phyloP scores from a whole-genome alignment of 2,329 filamentous ascomycete species.

The Ophiocordyceps camponoti-saundersi region DNA sequence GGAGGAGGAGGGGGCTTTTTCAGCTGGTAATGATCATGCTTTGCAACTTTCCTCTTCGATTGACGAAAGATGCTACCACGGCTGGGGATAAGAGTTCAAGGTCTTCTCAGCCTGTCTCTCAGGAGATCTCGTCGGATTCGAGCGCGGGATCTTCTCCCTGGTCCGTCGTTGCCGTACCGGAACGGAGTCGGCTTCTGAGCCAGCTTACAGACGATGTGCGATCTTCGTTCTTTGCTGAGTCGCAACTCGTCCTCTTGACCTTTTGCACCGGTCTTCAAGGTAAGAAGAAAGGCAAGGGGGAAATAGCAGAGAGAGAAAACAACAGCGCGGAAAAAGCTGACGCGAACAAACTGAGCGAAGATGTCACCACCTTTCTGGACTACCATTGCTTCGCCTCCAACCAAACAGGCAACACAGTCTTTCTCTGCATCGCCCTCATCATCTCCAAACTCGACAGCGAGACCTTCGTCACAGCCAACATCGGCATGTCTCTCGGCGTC shows the following conservation, averaged over 20 bases:
- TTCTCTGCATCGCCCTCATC: constrained; percentile 34
- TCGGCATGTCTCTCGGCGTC: constrained; percentile 34
- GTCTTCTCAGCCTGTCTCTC: neutral
- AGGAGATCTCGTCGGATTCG: neutral
- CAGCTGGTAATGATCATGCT: neutral
- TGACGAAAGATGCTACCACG: neutral
- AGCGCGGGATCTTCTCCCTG: neutral
- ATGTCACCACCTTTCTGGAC: constrained; percentile 42
- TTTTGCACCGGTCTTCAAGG: constrained; percentile 35
- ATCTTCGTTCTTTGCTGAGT: constrained; percentile 22
- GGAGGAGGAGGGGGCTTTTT: neutral
- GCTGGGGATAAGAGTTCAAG: neutral
- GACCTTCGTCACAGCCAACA: constrained; percentile 34
- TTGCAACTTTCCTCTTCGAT: neutral
- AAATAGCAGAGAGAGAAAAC: too few species aligned
- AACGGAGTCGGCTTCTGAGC: neutral
- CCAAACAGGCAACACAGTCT: constrained; percentile 48
- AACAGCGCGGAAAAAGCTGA: neutral
- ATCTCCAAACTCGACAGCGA: constrained; percentile 27
- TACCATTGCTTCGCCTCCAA: constrained; percentile 48
- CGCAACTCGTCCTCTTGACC: constrained; percentile 28
- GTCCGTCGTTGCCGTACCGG: neutral
- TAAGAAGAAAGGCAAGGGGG: constrained; percentile 4
- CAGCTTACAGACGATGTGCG: constrained; percentile 15
- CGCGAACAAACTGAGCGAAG: constrained; percentile 9